Percentiles rank a stretch among this genome's conserved stretches.
Evolutionary conservation across 2,329 filamentous ascomycete genomes (phyloP).

Genomic region (Fusarium fracticaudum): DNA sequence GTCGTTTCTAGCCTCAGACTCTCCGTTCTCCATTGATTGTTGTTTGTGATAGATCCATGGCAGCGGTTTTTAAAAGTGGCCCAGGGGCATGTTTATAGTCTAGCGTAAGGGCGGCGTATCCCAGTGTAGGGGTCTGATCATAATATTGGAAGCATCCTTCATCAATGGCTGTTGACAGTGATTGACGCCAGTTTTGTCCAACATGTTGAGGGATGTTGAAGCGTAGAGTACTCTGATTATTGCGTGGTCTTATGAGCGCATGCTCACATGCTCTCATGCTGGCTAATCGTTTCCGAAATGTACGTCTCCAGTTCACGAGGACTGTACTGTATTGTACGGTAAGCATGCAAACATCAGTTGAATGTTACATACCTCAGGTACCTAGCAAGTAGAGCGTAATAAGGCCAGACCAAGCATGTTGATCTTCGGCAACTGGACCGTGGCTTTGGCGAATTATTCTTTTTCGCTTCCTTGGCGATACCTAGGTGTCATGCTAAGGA

Average conservation of each 20-base stretch:
- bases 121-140: slow-evolving; percentile 38
- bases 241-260: neutral
- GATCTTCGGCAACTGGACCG: slow-evolving; percentile 24
- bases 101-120: slow-evolving; percentile 36
- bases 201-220: neutral
- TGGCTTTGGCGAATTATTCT: slow-evolving; percentile 40
- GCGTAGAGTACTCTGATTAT: neutral
- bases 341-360: neutral
- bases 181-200: neutral
- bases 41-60: slow-evolving; percentile 39
- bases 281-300: neutral
- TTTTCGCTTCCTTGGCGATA: slow-evolving; percentile 43
- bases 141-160: slow-evolving; percentile 35
- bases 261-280: neutral
- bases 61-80: slow-evolving; percentile 40
- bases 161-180: slow-evolving; percentile 1
- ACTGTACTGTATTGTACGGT: neutral
- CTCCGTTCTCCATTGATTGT: slow-evolving; percentile 15
- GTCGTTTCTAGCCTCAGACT: slow-evolving; percentile 4
- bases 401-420: slow-evolving; percentile 3
- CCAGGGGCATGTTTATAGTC: slow-evolving; percentile 28
- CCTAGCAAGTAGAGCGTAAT: neutral
- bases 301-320: neutral
- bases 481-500: slow-evolving; percentile 21
- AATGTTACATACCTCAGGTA: neutral